A percentile compares a stretch with the other conserved stretches of the same genome.
Conservation (phyloP, 768 basidiomycete species). For the Collybia sp. region DNA sequence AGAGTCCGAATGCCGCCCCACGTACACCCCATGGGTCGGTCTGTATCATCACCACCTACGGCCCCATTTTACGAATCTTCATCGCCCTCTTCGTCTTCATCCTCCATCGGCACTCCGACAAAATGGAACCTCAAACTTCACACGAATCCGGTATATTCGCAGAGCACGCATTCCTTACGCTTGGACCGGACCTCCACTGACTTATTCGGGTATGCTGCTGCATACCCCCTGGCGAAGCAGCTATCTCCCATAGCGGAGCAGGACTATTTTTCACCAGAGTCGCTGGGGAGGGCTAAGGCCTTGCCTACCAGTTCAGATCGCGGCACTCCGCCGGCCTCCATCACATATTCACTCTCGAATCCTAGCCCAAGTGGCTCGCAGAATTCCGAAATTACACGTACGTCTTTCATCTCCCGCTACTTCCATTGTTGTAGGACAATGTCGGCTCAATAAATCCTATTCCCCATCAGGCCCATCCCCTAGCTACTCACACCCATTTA, state of each 20-base stretch:
- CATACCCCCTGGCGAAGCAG: slow-evolving; percentile 39
- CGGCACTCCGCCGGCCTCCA: slow-evolving; percentile 7
- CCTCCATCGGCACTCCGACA: slow-evolving; percentile 13
- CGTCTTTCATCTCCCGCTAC: slow-evolving; percentile 17
- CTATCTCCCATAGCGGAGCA: slow-evolving; percentile 67
- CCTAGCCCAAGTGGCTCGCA: slow-evolving; percentile 29
- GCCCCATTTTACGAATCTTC: slow-evolving; percentile 15
- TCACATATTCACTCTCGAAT: slow-evolving; percentile 17
- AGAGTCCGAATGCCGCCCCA: slow-evolving; percentile 13
- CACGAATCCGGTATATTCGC: slow-evolving; percentile 19
- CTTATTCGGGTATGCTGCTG: slow-evolving; percentile 29
- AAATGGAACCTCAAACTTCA: slow-evolving; percentile 26
- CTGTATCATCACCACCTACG: slow-evolving; percentile 21
- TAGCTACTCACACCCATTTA: slow-evolving; percentile 44
- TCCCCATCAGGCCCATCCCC: slow-evolving; percentile 40
- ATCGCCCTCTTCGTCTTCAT: slow-evolving; percentile 16
- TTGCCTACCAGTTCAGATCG: slow-evolving; percentile 21
- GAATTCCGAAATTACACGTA: slow-evolving; percentile 40
- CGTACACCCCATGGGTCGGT: slow-evolving; percentile 16
- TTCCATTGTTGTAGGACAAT: not conserved
- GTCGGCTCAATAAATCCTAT: slow-evolving; percentile 1
- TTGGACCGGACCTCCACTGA: slow-evolving; percentile 28
- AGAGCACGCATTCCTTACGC: slow-evolving; percentile 39
- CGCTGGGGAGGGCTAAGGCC: slow-evolving; percentile 26
- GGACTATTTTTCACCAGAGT: slow-evolving; percentile 53